Evolutionary conservation across 2,329 filamentous ascomycete species (phyloP), one percentile per base, ranked within the genome.

Genomic region (Emmonsia crescens): DNA sequence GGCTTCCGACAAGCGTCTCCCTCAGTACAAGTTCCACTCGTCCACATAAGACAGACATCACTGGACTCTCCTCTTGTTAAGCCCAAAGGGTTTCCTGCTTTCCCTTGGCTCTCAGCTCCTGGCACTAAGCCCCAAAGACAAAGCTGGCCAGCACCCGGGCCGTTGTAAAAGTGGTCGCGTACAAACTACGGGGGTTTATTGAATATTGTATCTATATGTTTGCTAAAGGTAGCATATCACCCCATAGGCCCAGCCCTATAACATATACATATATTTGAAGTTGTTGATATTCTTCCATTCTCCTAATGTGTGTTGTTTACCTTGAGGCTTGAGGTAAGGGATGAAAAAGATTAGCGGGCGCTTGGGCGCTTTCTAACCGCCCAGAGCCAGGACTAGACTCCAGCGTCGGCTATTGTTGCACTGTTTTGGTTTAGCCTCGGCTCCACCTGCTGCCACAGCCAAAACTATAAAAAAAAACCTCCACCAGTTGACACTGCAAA

Each of bases 321-420:
- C 16, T 29, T 14, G 54, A 3, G 16, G 16, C 19, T 48, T 10
- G 46, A 24, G 6, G 21, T 57, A 29, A 5, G n/a, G 21, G 8
- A 52, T 12, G 21, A 51, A 48, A 60, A 33, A n/a, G n/a, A 12
- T 60, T 49, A 49, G 42, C 44, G 57, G 44, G 59, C 59, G 46
- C 59, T 60, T 60, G 48, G 59, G 59, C 59, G 59, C 59, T 60
- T 56, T 29, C 5, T 33, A 54, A 55, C n/a, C 42, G 36, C 59
- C 21, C n/a, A 38, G 16, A n/a, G n/a, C 21, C 16, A 31, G 16
- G 24, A 36, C 24, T 31, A 38, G 14, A 40, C 29, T 21, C 24
- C 14, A 10, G 44, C 14, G 6, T 40, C 57, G 57, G 57, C 31
- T 38, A 49, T 21, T 27, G 27, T 48, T 62, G 44, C 21, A 31